Evolutionary conservation across 2,329 filamentous ascomycete genomes (phyloP).

Genomic region (Paecilomyces dactylethromorphus): DNA sequence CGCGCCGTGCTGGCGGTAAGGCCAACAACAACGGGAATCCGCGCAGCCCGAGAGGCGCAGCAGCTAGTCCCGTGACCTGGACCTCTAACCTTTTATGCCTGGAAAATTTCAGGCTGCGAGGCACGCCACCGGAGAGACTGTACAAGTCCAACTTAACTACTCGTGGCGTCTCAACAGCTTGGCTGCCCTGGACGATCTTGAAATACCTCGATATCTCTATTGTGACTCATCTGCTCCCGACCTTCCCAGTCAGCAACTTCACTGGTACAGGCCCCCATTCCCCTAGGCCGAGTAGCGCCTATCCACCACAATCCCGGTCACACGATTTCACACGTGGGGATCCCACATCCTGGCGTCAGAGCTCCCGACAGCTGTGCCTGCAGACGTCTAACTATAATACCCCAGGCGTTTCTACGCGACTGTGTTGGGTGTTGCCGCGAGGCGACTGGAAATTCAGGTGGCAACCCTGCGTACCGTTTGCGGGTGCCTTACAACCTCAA

Average conservation of each 20-base stretch:
- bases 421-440: background rate
- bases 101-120: background rate
- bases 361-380: background rate
- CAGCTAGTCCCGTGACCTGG: background rate
- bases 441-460: background rate
- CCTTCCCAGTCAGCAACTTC: background rate
- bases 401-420: background rate
- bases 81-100: background rate
- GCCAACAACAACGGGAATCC: background rate
- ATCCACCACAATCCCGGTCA: background rate
- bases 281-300: background rate
- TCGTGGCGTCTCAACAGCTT: background rate
- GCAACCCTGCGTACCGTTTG: slow-evolving; percentile 1
- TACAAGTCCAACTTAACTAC: background rate
- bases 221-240: background rate
- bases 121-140: background rate
- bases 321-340: background rate
- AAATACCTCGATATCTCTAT: background rate
- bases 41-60: background rate
- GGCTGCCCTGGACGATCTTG: background rate
- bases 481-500: slow-evolving; percentile 21
- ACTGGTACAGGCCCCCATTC: background rate
- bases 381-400: background rate
- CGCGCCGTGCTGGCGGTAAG: background rate
- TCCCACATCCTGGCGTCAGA: background rate